Percentiles rank a stretch among this genome's conserved stretches.
phyloP scores from a whole-genome alignment of 2,329 filamentous ascomycete genomes.

The Penicillium sp. region DNA sequence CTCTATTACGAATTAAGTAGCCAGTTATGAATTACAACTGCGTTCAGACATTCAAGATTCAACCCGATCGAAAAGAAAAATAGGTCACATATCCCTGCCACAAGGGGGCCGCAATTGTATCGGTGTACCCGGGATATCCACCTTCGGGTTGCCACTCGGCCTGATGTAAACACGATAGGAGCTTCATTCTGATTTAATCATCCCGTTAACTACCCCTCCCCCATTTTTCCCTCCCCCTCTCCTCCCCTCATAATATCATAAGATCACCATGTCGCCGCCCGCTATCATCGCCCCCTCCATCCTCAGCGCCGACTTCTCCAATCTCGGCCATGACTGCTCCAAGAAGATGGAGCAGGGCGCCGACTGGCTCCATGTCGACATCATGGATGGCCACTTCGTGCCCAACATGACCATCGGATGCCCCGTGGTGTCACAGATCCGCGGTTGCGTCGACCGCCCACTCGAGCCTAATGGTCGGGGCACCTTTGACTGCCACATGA shows the following conservation, averaged over 20 bases:
- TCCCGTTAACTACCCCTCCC: not conserved
- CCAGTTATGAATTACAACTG: not conserved
- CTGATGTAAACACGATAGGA: conserved; percentile 13
- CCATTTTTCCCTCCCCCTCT: not conserved
- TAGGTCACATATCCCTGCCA: not conserved
- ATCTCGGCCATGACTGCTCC: conserved; percentile 78
- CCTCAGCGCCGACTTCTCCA: conserved; percentile 89
- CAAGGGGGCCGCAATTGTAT: conserved; percentile 2
- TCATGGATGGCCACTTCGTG: conserved; percentile 98
- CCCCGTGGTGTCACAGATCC: conserved; percentile 90
- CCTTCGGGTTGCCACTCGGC: conserved; percentile 15
- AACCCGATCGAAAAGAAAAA: not conserved
- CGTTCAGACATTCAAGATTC: not conserved
- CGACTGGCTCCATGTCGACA: conserved; percentile 93
- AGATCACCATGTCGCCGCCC: conserved; percentile 68
- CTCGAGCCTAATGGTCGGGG: conserved; percentile 66
- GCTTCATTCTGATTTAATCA: conserved; percentile 6
- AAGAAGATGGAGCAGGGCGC: conserved; percentile 80
- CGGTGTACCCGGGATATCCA: conserved; percentile 19
- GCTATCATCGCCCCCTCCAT: conserved; percentile 98
- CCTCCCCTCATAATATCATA: not conserved
- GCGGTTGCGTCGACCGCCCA: conserved; percentile 74
- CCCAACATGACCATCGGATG: conserved; percentile 97
- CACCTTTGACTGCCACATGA: conserved; percentile 99
- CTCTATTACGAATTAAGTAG: too few species aligned